Base-by-base conservation (phyloP, 352 stramenopile genomes). In the Phytophthora meadii region DNA sequence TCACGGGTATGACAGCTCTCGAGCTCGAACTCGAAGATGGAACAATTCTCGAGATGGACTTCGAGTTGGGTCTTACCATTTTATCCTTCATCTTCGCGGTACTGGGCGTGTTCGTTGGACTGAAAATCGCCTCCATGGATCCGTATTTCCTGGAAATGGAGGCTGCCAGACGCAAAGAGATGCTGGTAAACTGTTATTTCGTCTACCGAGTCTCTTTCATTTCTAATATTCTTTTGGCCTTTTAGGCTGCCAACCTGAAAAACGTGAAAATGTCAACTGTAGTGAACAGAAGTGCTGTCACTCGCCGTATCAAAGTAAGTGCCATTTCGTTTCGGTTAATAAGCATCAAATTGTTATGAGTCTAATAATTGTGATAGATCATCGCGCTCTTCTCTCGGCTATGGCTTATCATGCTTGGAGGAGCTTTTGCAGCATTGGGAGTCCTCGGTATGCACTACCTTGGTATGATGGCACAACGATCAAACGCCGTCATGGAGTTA, bases 371-470 rank as follows among this genome's bases (percentile, higher is more conserved):
- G 30, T 36, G 30, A 11, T 22, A 89, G 76, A 77, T 82, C 53
- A 81, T 83, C 15, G 80, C 79, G 15, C 66, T 90, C 3, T 88
- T 90, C 36, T 88, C 76, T 8, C 68, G 79, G 1, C 68, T 87
- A 10, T 81, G 70, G 74, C 68, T 74, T 10, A 90, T 89, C 52
- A 62, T 82, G 36, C 48, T 84, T 12, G 82, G 78, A 27, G 80
- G 77, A 11, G 54, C 82, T 12, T 83, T 84, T 22, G 79, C 82
- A 2, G 80, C 78, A 0, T 55, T 89, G 4, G 82, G 82, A 2
- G 80, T 90, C 15, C 68, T 90, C 1, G 76, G 79, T 0, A 91
- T 91, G 82, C 82, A 89, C 58, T 91, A 87, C 68, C 32, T 89
- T 1, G 82, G 80, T 9, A 91, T 91, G 82, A 54, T 84, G 34